Evolutionary conservation across 2,329 filamentous ascomycete genomes (phyloP), one percentile per base, ranked within the genome.

Genomic region (Penicillium sp.): DNA sequence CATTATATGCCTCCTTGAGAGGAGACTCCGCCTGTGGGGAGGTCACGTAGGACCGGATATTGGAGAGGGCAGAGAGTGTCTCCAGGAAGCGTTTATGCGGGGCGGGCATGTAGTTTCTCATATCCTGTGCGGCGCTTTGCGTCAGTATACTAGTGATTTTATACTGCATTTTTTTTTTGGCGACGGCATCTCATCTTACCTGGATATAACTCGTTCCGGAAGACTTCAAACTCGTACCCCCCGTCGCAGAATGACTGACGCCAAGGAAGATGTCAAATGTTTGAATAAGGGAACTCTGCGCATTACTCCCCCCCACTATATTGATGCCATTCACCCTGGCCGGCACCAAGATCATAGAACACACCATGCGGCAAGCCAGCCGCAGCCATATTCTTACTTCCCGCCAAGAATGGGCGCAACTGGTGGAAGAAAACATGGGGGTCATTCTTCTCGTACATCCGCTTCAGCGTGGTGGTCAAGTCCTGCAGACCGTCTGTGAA

Each of bases 231-330:
- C 68, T 76, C 38, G 51, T 53, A 22, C 51, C 37, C 7, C 71
- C 81, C 1, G 74, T 77, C 0, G 74, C 74, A 4, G 75, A 68
- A 65, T 85, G 83, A 33, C 80, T 75, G 19, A 85, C 80, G 0
- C 80, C 82, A 2, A 85, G 76, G 2, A 81, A 80, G 6, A 82
- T 81, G 63, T 85, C 83, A 60, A 84, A 82, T 22, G 84, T 81
- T 52, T 85, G 83, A 3, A 85, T 77, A 49, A 85, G 63, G 0
- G 82, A 84, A 70, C 82, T 84, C 65, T 85, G 83, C 0, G 81
- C 83, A 65, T 85, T 85, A 63, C 82, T 84, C 0, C 83, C 83
- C 83, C 2, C 83, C 83, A 35, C 81, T 80, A 59, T 83, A 81
- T 53, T 82, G 79, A 22, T 76, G 75, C 82, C 82, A 85, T 13